A percentile compares a stretch with the other conserved stretches of the same genome.
Conservation (phyloP, 2,329 filamentous ascomycete species). For the Lithohypha guttulata region DNA sequence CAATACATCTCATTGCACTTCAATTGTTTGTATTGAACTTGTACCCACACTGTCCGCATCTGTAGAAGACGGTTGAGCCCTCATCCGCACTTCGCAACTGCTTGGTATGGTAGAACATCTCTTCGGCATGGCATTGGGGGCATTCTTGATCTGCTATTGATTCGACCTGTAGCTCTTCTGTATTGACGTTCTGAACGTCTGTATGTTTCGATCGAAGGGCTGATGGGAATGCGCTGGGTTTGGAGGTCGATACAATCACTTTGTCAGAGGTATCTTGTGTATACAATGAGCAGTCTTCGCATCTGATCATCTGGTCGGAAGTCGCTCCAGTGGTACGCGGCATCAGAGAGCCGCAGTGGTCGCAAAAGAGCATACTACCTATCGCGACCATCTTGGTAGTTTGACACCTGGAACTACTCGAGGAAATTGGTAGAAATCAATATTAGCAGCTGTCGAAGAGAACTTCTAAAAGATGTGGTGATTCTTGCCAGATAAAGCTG, state of each 20-base stretch:
- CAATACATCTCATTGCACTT: slow-evolving; percentile 7
- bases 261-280: slow-evolving; percentile 73
- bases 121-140: slow-evolving; percentile 65
- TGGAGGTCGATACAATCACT: slow-evolving; percentile 71
- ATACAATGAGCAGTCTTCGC: slow-evolving; percentile 74
- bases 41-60: slow-evolving; percentile 65
- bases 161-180: slow-evolving; percentile 65
- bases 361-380: slow-evolving; percentile 86
- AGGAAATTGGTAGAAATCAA: background rate
- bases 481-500: no score
- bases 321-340: slow-evolving; percentile 57
- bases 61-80: slow-evolving; percentile 85
- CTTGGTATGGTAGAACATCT: slow-evolving; percentile 74
- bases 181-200: slow-evolving; percentile 70
- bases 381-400: slow-evolving; percentile 67
- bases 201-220: slow-evolving; percentile 75
- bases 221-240: slow-evolving; percentile 81
- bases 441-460: no score
- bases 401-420: no score
- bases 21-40: slow-evolving; percentile 42
- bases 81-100: slow-evolving; percentile 90
- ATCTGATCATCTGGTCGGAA: slow-evolving; percentile 62
- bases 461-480: no score
- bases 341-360: slow-evolving; percentile 80
- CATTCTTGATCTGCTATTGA: slow-evolving; percentile 60